Evolutionary conservation across 805 yeast genomes (phyloP), one percentile per base, ranked within the genome.

Genomic region (Ogataea thermomethanolica): DNA sequence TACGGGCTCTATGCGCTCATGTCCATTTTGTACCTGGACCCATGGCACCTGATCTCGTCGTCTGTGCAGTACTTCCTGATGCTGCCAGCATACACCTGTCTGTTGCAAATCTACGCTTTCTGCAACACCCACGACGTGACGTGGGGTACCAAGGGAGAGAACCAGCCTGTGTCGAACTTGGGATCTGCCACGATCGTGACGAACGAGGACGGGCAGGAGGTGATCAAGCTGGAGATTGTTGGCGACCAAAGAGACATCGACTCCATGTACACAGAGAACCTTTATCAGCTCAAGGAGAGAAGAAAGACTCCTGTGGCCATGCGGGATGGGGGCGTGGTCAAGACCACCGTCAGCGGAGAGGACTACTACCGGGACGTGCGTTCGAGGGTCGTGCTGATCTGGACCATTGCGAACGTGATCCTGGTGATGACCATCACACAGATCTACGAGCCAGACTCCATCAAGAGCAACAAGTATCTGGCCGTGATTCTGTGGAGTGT

Each of bases 61-160:
- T 80, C 95, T 0, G 40, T 80, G 5, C 99, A 91, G 62, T 91
- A 93, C 69, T 85, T 91, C 65, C 61, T 90, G 50, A 74, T 93
- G 72, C 71, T 91, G 38, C 98, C 99, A 20, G 82, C 95, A 0
- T 91, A 89, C 61, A 84, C 95, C 4, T 87, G 96, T 66, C 82
- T 96, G 2, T 69, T 91, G 42, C 97, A 91, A 65, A 89, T 93
- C 44, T 91, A 89, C 67, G 97, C 99, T 1, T 89, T 91, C 65
- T 91, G 99, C 69, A 91, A 91, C 62, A 91, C 97, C 3, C 98
- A 91, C 65, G 99, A 91, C 70, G 96, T 93, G 36, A 85, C 96
- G 0, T 91, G 99, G 99, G 99, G 99, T 65, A 91, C 99, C 2
- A 91, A 91, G 61, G 99, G 99, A 51, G 96, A 90, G 45, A 84